Evolutionary conservation across 2,329 filamentous ascomycete genomes (phyloP), one percentile per base, ranked within the genome.

Genomic region (Coniochaeta pulveracea): DNA sequence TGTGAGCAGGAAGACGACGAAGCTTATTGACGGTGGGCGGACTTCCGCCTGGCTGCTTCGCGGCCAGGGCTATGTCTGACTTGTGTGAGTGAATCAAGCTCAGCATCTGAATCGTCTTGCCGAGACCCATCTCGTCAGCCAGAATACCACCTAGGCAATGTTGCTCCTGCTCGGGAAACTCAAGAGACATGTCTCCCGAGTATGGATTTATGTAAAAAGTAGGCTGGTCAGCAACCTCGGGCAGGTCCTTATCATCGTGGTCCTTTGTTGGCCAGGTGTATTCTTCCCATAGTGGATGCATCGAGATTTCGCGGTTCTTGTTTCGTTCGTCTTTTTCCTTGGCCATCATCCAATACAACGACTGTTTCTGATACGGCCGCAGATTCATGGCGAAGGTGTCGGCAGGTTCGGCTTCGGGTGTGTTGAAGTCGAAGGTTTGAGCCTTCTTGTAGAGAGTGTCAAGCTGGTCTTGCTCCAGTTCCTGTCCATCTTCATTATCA

Each of bases 61-160:
- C 51, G 16, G 54, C 48, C 10, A 55, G 47, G 4, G 64, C 60
- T 10, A 63, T 50, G 15, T 79, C 66, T 4, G 76, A 79, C 40
- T 72, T 76, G 51, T 96, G 84, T 0, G 84, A 75, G 52, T 98
- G 91, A 5, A 98, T 72, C 32, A 98, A 63, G 56, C 85, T 91
- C 40, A 98, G 73, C 86, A 98, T 96, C 51, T 98, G 89, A 34
- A 98, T 96, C 0, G 91, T 98, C 61, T 98, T 98, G 21, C 91
- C 91, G 2, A 98, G 65, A 29, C 91, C 91, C 91, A 98, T 98
- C 57, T 96, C 83, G 48, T 98, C 91, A 7, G 91, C 91, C 26
- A 98, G 63, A 37, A 98, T 84, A 5, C 91, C 91, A 27, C 91
- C 91, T 0, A 94, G 64, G 44, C 91, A 98, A 51, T 93, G 85